Base-by-base conservation (phyloP, 306 rosid species). In the Boehmeria nivea region DNA sequence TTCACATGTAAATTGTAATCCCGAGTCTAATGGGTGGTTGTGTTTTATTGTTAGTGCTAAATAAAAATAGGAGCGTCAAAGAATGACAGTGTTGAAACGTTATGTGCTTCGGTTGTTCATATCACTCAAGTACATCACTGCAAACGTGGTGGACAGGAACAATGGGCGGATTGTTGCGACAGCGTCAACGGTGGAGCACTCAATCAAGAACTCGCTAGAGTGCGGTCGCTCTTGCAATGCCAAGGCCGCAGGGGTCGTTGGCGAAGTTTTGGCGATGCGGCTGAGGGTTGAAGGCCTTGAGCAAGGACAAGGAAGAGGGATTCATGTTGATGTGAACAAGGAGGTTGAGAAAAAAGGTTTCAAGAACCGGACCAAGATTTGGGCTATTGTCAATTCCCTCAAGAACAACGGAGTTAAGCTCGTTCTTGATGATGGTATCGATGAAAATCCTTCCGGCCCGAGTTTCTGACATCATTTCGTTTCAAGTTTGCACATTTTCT, bases 341-440 rank as follows among this genome's bases (percentile, higher is more conserved):
- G 96, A 87, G 81, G 37, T 83, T 14, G 89, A 72, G 72, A 87
- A 87, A 73, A 87, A 93, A 70, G 99, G 99, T 46, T 83, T 83
- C 11, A 84, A 73, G 78, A 85, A 69, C 72, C 81, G 80, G 54
- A 81, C 94, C 69, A 93, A 85, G 75, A 71, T 93, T 58, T 87
- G 95, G 96, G 88, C 96, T 43, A 64, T 83, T 49, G 84, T 93
- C 43, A 83, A 87, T 72, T 78, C 89, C 47, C 93, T 91, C 31
- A 75, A 76, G 73, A 81, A 72, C 67, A 67, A 77, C 53, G 94
- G 95, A 51, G 79, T 87, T 67, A 76, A 79, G 55, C 89, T 85
- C 50, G 43, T 81, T 44, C 76, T 72, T 18, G 97, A 86, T 51
- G 97, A 86, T 51, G 83, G 73, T 58, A 74, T 62, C 50, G 75